These are phyloP conservation scores for Micractinium conductrix DNA, from an alignment of 139 green algal species.

Conservation along the genomic window DNA sequence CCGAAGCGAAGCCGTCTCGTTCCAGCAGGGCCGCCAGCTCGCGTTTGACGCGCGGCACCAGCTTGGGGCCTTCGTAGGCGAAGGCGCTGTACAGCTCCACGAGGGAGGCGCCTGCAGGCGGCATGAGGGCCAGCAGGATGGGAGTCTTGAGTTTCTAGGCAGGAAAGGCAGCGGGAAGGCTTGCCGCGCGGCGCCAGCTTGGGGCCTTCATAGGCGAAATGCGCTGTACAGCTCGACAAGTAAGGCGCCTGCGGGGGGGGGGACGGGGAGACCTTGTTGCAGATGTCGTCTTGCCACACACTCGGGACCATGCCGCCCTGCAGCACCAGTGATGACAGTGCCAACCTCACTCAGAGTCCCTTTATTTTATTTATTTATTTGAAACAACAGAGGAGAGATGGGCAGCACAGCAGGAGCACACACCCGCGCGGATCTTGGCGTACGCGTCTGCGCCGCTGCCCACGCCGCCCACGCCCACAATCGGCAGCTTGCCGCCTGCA, in stretches of 20 bases:
- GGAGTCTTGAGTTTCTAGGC: too few relatives aligned
- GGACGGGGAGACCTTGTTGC: too few relatives aligned
- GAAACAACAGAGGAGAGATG: neutral
- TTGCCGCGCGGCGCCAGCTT: constrained; percentile 90
- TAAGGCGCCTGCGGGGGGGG: constrained; percentile 79
- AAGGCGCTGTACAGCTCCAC: constrained; percentile 97
- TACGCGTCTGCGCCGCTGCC: constrained; percentile 90
- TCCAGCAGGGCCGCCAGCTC: constrained; percentile 79
- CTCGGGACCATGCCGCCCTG: too few relatives aligned
- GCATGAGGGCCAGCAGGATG: too few relatives aligned
- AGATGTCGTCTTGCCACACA: too few relatives aligned
- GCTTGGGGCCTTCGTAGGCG: constrained; percentile 86
- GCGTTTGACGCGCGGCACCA: constrained; percentile 90
- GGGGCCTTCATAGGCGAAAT: constrained; percentile 91
- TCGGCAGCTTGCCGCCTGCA: constrained; percentile 85
- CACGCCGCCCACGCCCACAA: constrained; percentile 94
- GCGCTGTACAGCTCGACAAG: constrained; percentile 97
- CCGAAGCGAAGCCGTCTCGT: constrained; percentile 77
- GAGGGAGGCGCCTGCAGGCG: constrained; percentile 82
- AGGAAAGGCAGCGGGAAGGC: too few relatives aligned
- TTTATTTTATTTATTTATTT: too few relatives aligned
- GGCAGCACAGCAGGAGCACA: neutral
- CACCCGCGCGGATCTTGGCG: constrained; percentile 91
- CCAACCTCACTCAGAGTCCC: too few relatives aligned
- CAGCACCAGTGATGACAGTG: too few relatives aligned